These are phyloP conservation scores for Kwoniella shandongensis DNA, from an alignment of 768 basidiomycete species.

Conservation along the genomic window DNA sequence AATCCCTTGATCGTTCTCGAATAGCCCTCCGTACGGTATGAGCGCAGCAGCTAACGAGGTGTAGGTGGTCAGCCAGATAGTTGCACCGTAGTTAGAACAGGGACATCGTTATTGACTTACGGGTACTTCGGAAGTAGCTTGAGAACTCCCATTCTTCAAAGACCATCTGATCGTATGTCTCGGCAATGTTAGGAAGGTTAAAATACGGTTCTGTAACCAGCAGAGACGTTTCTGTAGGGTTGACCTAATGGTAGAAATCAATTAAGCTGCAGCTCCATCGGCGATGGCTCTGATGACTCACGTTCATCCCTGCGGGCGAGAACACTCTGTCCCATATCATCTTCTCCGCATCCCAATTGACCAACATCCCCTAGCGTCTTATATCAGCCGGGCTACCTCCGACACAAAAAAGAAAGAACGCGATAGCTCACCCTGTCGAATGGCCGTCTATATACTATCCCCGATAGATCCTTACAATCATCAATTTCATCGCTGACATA, in stretches of 20 bases:
- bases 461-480: slow-evolving; percentile 73
- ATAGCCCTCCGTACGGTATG: slow-evolving; percentile 73
- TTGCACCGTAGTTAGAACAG: too few species aligned
- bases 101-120: slow-evolving; percentile 59
- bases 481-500: slow-evolving; percentile 84
- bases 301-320: slow-evolving; percentile 68
- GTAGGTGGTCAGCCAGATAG: neutral
- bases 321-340: slow-evolving; percentile 91
- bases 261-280: neutral
- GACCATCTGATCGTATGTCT: slow-evolving; percentile 89
- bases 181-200: slow-evolving; percentile 87
- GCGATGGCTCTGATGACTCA: too few species aligned
- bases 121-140: slow-evolving; percentile 74
- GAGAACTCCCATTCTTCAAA: slow-evolving; percentile 96
- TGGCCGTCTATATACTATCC: slow-evolving; percentile 76
- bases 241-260: slow-evolving; percentile 58
- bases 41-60: slow-evolving; percentile 67
- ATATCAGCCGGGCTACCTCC: neutral
- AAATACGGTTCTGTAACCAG: slow-evolving; percentile 92
- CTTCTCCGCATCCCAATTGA: slow-evolving; percentile 95
- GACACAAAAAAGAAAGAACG: neutral
- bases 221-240: slow-evolving; percentile 70
- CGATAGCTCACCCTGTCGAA: slow-evolving; percentile 71
- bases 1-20: slow-evolving; percentile 54
- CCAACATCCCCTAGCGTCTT: slow-evolving; percentile 71